phyloP scores from a whole-genome alignment of 257 asterid genomes.

The Handroanthus guayacan region DNA sequence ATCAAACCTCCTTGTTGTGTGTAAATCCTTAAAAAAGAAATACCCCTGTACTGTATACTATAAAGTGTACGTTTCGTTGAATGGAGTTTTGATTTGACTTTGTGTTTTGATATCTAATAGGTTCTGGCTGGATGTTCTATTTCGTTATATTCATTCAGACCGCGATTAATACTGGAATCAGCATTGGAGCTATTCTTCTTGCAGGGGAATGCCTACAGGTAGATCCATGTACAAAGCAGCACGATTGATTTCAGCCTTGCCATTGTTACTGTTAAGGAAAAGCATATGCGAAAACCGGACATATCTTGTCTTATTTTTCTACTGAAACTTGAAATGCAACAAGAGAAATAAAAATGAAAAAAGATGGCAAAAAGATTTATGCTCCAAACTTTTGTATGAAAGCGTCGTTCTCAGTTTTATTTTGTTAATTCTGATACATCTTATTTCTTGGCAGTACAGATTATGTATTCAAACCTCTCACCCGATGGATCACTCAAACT shows the following conservation, averaged over 20 bases:
- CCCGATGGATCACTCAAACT: conserved; percentile 77
- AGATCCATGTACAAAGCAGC: conserved; percentile 27
- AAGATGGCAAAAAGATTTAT: background rate
- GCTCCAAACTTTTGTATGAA: background rate
- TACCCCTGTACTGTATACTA: background rate
- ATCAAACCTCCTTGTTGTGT: background rate
- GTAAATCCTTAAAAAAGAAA: background rate
- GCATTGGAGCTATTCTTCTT: conserved; percentile 82
- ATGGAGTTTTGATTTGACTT: background rate
- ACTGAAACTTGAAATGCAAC: background rate
- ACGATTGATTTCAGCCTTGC: too few relatives aligned
- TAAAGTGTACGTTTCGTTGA: background rate
- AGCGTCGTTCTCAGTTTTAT: background rate
- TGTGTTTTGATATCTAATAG: conserved; percentile 42
- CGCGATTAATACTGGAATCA: conserved; percentile 85
- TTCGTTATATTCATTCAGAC: conserved; percentile 91
- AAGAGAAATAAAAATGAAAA: background rate
- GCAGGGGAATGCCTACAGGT: conserved; percentile 98
- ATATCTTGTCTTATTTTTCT: background rate
- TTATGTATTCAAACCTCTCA: conserved; percentile 78
- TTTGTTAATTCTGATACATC: background rate
- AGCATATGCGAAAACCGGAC: background rate
- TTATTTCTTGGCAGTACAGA: conserved; percentile 51
- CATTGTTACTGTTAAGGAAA: too few relatives aligned
- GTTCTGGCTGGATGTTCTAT: conserved; percentile 95